Evolutionary conservation across 1,284 basidiomycete species (phyloP), one percentile per base, ranked within the genome.

Genomic region (Sanghuangporus sanghuang): DNA sequence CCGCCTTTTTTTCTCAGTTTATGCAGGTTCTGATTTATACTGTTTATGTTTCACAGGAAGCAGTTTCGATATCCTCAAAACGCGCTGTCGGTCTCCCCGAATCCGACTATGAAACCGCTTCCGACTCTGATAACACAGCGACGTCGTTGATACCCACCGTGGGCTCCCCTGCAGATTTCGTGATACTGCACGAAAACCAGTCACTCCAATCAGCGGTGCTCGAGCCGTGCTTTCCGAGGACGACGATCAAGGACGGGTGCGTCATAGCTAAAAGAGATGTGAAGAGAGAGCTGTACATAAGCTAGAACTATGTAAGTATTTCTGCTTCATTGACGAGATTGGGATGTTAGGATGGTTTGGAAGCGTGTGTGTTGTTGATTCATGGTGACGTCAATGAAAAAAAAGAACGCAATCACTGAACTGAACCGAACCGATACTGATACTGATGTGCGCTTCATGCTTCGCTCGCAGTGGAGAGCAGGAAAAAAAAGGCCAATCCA

Each of bases 81-180:
- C 70, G 70, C 14, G 85, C 79, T 2, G 78, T 86, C 53, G 83
- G 80, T 6, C 63, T 54, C 66, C 69, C 50, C 62, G 68, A 48
- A 66, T 42, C 8, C 58, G 56, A 32, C 1, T 14, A 3, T 14
- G 39, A 32, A 32, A 3, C 27, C 2, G 4, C 1, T 3, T 32
- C 27, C 2, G 27, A 3, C 3, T 32, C 27, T 0, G 27, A 4
- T 32, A 5, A 61, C 40, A 38, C 11, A 21, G 14, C 6, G 39
- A 72, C 52, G 27, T 69, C 72, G 48, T 70, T 85, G 1, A 70
- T 76, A 50, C 77, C 81, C 38, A 64, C 67, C 32, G 62, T 72
- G 36, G 80, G 79, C 35, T 77, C 79, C 67, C 73, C 73, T 16
- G 83, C 85, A 6, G 81, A 87, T 73, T 84, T 87, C 63, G 80